Percentiles rank a stretch among this genome's conserved stretches.
These are phyloP conservation scores for Elongisporangium undulatum DNA, from an alignment of 352 stramenopile genomes.

Conservation along the genomic window DNA sequence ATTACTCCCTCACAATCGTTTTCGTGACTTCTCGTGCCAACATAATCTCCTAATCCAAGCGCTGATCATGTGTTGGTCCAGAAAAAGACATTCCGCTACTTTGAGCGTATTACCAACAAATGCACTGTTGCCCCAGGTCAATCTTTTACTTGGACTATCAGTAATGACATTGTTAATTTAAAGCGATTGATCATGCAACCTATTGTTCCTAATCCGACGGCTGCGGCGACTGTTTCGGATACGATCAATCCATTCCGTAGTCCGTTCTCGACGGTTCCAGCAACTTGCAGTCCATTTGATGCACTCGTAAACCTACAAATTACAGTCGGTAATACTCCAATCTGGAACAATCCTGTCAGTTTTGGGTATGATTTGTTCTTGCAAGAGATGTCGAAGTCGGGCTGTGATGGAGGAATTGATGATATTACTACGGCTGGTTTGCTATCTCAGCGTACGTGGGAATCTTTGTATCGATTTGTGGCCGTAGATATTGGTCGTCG, in stretches of 20 bases:
- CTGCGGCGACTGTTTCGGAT: conserved; percentile 9
- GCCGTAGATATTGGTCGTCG: conserved; percentile 15
- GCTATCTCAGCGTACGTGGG: conserved; percentile 4
- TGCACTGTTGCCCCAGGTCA: conserved; percentile 6
- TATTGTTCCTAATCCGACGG: conserved; percentile 5
- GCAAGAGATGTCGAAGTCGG: conserved; percentile 11
- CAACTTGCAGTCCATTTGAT: conserved; percentile 7
- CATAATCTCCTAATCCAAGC: conserved; percentile 10
- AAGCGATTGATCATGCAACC: neutral
- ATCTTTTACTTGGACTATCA: conserved; percentile 1
- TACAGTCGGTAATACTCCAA: conserved; percentile 10
- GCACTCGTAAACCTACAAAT: conserved; percentile 7
- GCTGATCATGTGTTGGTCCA: conserved; percentile 6
- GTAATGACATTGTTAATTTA: conserved; percentile 4
- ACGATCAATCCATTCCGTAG: conserved; percentile 7
- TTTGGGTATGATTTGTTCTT: conserved; percentile 14
- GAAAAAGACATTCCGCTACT: conserved; percentile 12
- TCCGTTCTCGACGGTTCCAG: conserved; percentile 7
- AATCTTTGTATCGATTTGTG: conserved; percentile 13
- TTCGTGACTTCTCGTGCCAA: conserved; percentile 8
- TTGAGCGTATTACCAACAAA: conserved; percentile 11
- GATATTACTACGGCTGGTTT: conserved; percentile 1
- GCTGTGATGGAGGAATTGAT: conserved; percentile 14
- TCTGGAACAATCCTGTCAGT: conserved; percentile 6
- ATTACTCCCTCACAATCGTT: conserved; percentile 10